Evolutionary conservation across 768 basidiomycete species (phyloP), one percentile per base, ranked within the genome.

Genomic region (Rhodotorula sphaerocarpa): DNA sequence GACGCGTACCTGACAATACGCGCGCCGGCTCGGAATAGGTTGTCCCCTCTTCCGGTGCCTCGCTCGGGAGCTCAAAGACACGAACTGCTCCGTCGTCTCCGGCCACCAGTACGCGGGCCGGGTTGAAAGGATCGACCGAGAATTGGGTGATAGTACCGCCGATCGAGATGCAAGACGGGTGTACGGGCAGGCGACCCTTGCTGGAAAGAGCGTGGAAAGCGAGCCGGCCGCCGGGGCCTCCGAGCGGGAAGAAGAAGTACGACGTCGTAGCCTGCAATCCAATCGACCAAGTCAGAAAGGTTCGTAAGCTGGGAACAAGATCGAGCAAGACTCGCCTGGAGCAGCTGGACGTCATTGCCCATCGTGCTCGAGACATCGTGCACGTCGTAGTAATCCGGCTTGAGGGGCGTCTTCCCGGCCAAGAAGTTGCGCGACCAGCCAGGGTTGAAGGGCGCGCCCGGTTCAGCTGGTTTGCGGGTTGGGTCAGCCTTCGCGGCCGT

Each of bases 341-440:
- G 72, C 25, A 78, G 65, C 44, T 65, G 67, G 12, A 74, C 74
- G 28, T 75, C 74, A 36, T 73, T 71, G 27, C 74, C 69, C 36
- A 73, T 66, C 20, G 68, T 70, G 1, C 73, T 65, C 3, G 71
- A 66, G 16, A 77, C 55, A n/a, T 72, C 66, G 14, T 74, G 70
- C 9, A 78, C 57, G 50, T 74, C 70, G 56, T 74, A 74, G 55
- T 75, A 76, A 9, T 75, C 71, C 6, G 76, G 75, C 45, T 75
- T 75, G 46, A 77, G 70, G 5, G 74, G 73, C 5, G 76, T 72
- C 64, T 75, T 75, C n/a, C 73, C 76, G 3, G 71, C 67, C 33
- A 78, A 69, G 70, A 76, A 76, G 55, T 74, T 74, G 41, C 77
- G 74, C 14, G 75, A 76, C 72, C 74, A 78, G 33, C 61, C 70